A percentile compares a stretch with the other conserved stretches of the same genome.
These are phyloP conservation scores for Debaryomycetaceae sp. DNA, from an alignment of 1,139 yeast genomes.

Conservation along the genomic window DNA sequence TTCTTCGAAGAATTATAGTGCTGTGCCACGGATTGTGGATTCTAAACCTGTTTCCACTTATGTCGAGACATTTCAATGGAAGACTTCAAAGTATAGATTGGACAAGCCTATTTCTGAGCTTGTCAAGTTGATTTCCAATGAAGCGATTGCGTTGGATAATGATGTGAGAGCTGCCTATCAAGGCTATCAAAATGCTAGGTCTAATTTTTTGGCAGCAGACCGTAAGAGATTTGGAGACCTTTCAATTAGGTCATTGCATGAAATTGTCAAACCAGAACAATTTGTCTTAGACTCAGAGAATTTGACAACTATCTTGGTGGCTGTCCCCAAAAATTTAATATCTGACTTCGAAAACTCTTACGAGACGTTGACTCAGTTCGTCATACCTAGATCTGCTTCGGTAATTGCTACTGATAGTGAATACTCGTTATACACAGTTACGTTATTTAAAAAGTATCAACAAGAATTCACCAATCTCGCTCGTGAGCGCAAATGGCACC, in stretches of 20 bases:
- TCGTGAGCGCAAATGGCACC: constrained; percentile 87
- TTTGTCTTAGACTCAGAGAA: constrained; percentile 85
- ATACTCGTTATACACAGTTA: constrained; percentile 69
- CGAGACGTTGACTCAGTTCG: constrained; percentile 76
- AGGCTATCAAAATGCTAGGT: constrained; percentile 75
- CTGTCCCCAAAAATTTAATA: constrained; percentile 70
- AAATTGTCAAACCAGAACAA: constrained; percentile 79
- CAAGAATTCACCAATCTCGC: constrained; percentile 66
- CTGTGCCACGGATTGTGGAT: constrained; percentile 29
- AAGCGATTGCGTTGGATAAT: constrained; percentile 75
- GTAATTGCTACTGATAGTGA: constrained; percentile 71
- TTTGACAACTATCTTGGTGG: constrained; percentile 76
- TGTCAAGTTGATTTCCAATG: constrained; percentile 66
- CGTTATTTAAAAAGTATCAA: constrained; percentile 78
- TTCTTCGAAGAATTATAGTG: constrained; percentile 8
- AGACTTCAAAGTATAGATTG: constrained; percentile 75
- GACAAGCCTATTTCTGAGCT: constrained; percentile 81
- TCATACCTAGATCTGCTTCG: constrained; percentile 87
- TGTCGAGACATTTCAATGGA: constrained; percentile 81
- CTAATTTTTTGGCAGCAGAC: constrained; percentile 83
- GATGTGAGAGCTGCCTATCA: constrained; percentile 75
- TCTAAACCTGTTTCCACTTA: constrained; percentile 51
- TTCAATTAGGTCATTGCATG: constrained; percentile 86
- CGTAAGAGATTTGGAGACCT: constrained; percentile 92
- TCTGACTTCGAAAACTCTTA: constrained; percentile 63